phyloP scores from a whole-genome alignment of 192 early-diverging fungal genomes.

The Backusella tuberculispora region DNA sequence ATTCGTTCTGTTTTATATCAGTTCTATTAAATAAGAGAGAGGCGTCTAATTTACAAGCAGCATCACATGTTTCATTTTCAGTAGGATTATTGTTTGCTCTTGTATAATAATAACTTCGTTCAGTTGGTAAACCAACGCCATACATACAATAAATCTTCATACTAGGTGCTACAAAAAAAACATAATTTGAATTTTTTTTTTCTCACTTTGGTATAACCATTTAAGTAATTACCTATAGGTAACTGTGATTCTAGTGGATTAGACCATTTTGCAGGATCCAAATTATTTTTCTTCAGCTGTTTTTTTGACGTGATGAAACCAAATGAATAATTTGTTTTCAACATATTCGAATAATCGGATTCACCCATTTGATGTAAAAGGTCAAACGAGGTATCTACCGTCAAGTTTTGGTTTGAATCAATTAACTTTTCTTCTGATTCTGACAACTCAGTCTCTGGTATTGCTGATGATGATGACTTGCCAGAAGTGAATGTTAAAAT shows the following conservation, averaged over 20 bases:
- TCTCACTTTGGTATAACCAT: not conserved
- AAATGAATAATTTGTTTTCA: constrained; percentile 63
- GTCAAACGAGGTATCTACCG: not conserved
- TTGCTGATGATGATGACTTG: not conserved
- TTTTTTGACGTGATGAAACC: constrained; percentile 61
- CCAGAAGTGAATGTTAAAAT: constrained; percentile 54
- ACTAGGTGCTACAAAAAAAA: constrained; percentile 51
- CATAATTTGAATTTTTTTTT: constrained; percentile 47
- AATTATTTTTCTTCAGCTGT: constrained; percentile 60
- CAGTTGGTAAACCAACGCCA: constrained; percentile 78
- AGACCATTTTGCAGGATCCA: constrained; percentile 73
- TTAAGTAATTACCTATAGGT: constrained; percentile 29
- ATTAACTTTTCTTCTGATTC: not conserved
- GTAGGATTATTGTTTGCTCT: constrained; percentile 41
- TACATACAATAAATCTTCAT: constrained; percentile 87
- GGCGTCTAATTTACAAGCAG: not conserved
- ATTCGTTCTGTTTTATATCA: constrained; percentile 11
- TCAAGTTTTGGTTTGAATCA: not conserved
- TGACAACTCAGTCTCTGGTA: not conserved
- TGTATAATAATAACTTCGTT: constrained; percentile 82
- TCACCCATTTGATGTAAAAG: not conserved
- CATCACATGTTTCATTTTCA: constrained; percentile 10
- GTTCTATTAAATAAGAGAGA: constrained; percentile 13
- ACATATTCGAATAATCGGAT: constrained; percentile 51
- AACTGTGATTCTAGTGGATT: constrained; percentile 74